Evolutionary conservation across 2,329 filamentous ascomycete species (phyloP).

Genomic region (Trichoderma atroviride): DNA sequence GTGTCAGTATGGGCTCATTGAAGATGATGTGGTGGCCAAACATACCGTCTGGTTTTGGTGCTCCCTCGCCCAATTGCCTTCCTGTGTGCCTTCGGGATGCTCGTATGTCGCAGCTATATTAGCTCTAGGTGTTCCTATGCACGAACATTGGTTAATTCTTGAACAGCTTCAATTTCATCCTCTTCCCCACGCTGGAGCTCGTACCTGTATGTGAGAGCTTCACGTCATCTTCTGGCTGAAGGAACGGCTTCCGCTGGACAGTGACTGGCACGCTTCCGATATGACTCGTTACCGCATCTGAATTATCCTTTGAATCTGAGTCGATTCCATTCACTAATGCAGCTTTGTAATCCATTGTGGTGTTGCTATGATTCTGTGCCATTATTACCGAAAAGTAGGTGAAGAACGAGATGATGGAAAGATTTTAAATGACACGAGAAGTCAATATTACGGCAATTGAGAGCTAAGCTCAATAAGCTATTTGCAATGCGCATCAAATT

Average conservation of each 20-base stretch:
- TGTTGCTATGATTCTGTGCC: background rate
- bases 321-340: constrained; percentile 7
- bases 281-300: constrained; percentile 15
- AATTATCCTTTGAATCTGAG: background rate
- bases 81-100: constrained; percentile 40
- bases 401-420: background rate
- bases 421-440: background rate
- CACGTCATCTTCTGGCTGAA: constrained; percentile 35
- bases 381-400: background rate
- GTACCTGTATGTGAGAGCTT: constrained; percentile 35
- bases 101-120: constrained; percentile 42
- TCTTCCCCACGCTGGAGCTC: too few relatives aligned
- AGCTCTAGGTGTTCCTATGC: constrained; percentile 39
- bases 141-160: too few relatives aligned
- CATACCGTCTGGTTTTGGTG: constrained; percentile 40
- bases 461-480: background rate
- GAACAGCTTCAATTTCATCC: background rate
- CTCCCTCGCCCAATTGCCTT: constrained; percentile 35
- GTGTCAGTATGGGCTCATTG: background rate
- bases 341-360: constrained; percentile 18
- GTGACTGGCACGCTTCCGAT: constrained; percentile 34
- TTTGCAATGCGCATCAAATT: background rate
- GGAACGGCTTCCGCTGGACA: constrained; percentile 35
- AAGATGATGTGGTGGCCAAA: background rate
- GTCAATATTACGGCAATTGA: background rate